Base-by-base conservation (phyloP, 179 eudicot species). In the Patellifolia procumbens region DNA sequence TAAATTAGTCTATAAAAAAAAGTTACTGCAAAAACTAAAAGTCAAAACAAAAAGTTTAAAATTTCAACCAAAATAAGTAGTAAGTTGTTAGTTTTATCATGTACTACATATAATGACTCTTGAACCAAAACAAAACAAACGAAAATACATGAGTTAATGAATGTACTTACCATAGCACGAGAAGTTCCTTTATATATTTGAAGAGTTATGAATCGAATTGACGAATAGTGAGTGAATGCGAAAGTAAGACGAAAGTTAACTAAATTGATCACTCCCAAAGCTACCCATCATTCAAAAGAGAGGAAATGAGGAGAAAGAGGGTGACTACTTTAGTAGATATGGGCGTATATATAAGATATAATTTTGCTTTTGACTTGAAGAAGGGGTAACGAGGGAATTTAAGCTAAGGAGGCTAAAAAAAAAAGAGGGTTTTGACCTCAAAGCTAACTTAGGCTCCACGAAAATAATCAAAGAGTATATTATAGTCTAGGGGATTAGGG, bases 361-460 rank as follows among this genome's bases (percentile, higher is more conserved):
- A n/a, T n/a, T 51, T 71, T 65, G 49, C 46, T 3, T 56, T 79
- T 79, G 81, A 79, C 81, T 79, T 79, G 68, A 34, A 66, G 64
- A 65, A 72, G 63, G 29, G 62, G 81, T 10, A 72, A 48, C 22
- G 73, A 35, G 42, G 74, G 59, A 72, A 42, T 73, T 66, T 45
- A 43, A n/a, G 15, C 56, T 45, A 43, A n/a, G 15, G 43, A 48
- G 55, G 52, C 17, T 66, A 26, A 55, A 64, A 78, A 53, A 20
- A 15, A 24, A 42, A 29, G n/a, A 48, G 28, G 68, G 37, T 45
- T 48, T 78, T 78, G 81, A 78, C 72, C 49, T 51, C 3, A 63
- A 61, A 70, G 48, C 63, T 78, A 78, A 65, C 77, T 78, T 72
- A 42, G 45, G 43, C 67, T 73, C 77, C 81, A 78, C 58, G 81